Conservation (phyloP, 805 yeast genomes). For the Cephaloascus albidus region DNA sequence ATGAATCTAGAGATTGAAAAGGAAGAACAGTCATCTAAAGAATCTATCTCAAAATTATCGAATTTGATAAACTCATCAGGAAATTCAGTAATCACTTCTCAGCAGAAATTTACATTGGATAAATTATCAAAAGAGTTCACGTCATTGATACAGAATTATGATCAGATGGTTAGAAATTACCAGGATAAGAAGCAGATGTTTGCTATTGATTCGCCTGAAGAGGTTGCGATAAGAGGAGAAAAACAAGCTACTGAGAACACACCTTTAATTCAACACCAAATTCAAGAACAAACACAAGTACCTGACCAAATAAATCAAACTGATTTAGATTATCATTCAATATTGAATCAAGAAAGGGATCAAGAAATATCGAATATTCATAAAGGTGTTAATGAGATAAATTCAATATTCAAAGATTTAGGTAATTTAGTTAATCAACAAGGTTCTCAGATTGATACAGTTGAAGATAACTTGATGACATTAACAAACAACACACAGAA, state of each 20-base stretch:
- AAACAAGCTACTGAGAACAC: conserved; percentile 5
- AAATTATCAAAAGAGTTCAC: conserved; percentile 49
- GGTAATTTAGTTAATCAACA: conserved; percentile 75
- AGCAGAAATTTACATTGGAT: conserved; percentile 35
- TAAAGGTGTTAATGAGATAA: conserved; percentile 75
- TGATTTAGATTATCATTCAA: conserved; percentile 52
- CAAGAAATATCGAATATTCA: conserved; percentile 64
- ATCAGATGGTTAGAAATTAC: conserved; percentile 32
- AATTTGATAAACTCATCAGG: neutral
- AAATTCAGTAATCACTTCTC: neutral
- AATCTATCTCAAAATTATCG: neutral
- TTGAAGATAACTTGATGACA: conserved; percentile 68
- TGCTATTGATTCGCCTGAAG: conserved; percentile 11
- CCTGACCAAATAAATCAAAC: conserved; percentile 34
- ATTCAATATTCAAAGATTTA: conserved; percentile 74
- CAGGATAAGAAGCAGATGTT: conserved; percentile 31
- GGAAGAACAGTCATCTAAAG: conserved; percentile 9
- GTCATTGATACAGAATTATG: conserved; percentile 38
- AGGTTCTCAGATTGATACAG: conserved; percentile 74
- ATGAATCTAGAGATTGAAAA: conserved; percentile 21
- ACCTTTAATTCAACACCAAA: conserved; percentile 14
- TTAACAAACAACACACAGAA: conserved; percentile 55
- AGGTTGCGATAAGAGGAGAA: conserved; percentile 10
- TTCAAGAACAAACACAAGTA: conserved; percentile 18
- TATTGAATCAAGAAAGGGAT: conserved; percentile 64